A percentile compares a stretch with the other conserved stretches of the same genome.
phyloP scores from a whole-genome alignment of 805 yeast genomes.

The Ogataea kodamae region DNA sequence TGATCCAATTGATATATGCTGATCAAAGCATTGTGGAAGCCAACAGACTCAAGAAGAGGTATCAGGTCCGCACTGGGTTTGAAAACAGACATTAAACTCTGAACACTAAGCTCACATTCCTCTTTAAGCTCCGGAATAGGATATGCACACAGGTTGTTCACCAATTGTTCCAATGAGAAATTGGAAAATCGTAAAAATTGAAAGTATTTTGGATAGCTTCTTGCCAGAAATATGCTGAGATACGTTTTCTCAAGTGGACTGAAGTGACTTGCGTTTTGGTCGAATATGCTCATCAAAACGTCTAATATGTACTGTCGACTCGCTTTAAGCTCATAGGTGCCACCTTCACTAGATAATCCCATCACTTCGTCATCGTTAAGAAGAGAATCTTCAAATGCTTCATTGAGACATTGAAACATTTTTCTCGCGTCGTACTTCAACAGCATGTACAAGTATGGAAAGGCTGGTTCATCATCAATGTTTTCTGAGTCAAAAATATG shows the following conservation, averaged over 20 bases:
- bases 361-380: slow-evolving; percentile 57
- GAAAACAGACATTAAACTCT: slow-evolving; percentile 63
- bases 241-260: slow-evolving; percentile 30
- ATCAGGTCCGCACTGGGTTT: slow-evolving; percentile 53
- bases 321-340: slow-evolving; percentile 34
- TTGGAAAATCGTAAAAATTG: slow-evolving; percentile 79
- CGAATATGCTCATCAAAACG: slow-evolving; percentile 58
- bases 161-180: slow-evolving; percentile 44
- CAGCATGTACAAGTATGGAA: slow-evolving; percentile 65
- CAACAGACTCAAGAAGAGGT: slow-evolving; percentile 48
- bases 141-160: slow-evolving; percentile 47
- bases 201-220: slow-evolving; percentile 78
- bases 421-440: slow-evolving; percentile 54
- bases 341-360: slow-evolving; percentile 17
- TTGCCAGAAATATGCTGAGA: slow-evolving; percentile 67
- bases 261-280: slow-evolving; percentile 37
- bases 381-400: slow-evolving; percentile 75
- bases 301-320: slow-evolving; percentile 78
- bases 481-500: slow-evolving; percentile 32
- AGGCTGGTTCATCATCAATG: slow-evolving; percentile 44
- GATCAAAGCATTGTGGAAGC: slow-evolving; percentile 57
- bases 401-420: slow-evolving; percentile 67
- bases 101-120: slow-evolving; percentile 75
- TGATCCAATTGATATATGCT: slow-evolving; percentile 53
- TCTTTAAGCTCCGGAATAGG: slow-evolving; percentile 35